Evolutionary conservation across 2,329 filamentous ascomycete genomes (phyloP).

Genomic region (Alternaria sp.): DNA sequence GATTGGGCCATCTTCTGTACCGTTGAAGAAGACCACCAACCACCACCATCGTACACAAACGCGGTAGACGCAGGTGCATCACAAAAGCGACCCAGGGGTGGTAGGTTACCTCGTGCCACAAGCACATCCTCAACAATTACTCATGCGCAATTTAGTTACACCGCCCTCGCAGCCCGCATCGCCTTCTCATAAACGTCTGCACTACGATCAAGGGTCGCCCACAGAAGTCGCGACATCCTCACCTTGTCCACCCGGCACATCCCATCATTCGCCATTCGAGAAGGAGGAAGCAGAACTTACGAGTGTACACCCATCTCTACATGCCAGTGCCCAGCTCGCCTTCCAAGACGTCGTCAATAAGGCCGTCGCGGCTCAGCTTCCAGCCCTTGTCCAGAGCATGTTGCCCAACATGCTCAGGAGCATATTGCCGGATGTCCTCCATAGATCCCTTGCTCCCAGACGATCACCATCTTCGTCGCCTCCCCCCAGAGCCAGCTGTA

Average conservation of each 20-base stretch:
- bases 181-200: conserved; percentile 18
- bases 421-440: conserved; percentile 10
- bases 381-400: conserved; percentile 3
- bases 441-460: neutral
- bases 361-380: conserved; percentile 8
- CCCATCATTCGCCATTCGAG: neutral
- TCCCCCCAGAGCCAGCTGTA: neutral
- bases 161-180: conserved; percentile 5
- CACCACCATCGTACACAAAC: conserved; percentile 17
- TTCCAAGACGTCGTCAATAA: conserved; percentile 6
- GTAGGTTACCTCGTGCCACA: conserved; percentile 1
- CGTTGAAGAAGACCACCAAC: conserved; percentile 1
- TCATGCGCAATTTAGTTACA: neutral
- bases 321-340: neutral
- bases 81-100: conserved; percentile 17
- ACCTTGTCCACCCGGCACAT: neutral
- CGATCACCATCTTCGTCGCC: neutral
- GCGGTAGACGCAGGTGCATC: neutral
- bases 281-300: neutral
- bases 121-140: neutral
- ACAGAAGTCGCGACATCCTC: conserved; percentile 4
- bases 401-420: conserved; percentile 4
- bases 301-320: neutral
- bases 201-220: conserved; percentile 1
- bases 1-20: conserved; percentile 14